Percentiles rank a stretch among this genome's conserved stretches.
Evolutionary conservation across 768 basidiomycete species (phyloP).

Genomic region (Calocera viscosa): DNA sequence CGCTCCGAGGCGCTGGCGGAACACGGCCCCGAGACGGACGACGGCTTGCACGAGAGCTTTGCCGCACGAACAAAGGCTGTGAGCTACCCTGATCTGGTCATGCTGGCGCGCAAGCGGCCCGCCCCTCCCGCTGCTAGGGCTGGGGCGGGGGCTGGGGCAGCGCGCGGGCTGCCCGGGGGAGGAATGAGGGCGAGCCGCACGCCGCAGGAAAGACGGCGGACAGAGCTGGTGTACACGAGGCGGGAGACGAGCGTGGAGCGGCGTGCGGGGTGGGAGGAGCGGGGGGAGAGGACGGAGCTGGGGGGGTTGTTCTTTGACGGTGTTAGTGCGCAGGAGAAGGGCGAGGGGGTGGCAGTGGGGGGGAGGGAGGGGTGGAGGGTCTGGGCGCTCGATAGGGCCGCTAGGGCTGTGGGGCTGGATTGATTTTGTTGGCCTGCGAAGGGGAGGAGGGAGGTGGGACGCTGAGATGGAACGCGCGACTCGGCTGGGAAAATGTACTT

Average conservation of each 20-base stretch:
- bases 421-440: background rate
- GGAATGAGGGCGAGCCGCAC: too few species aligned
- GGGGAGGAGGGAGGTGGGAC: background rate
- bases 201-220: background rate
- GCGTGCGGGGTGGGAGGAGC: too few species aligned
- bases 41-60: background rate
- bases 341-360: background rate
- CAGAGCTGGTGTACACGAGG: too few species aligned
- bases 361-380: conserved; percentile 7
- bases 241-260: too few species aligned
- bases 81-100: background rate
- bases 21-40: background rate
- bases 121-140: background rate
- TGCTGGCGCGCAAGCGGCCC: background rate
- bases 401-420: background rate
- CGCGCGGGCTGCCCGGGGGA: background rate
- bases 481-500: too few species aligned
- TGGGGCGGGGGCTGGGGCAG: background rate
- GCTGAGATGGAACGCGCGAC: background rate
- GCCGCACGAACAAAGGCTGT: background rate
- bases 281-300: background rate
- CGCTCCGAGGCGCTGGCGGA: too few species aligned
- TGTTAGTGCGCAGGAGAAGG: background rate
- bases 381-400: background rate
- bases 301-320: background rate